Conservation (phyloP, 345 rosid genomes). For the Populus nigra region DNA sequence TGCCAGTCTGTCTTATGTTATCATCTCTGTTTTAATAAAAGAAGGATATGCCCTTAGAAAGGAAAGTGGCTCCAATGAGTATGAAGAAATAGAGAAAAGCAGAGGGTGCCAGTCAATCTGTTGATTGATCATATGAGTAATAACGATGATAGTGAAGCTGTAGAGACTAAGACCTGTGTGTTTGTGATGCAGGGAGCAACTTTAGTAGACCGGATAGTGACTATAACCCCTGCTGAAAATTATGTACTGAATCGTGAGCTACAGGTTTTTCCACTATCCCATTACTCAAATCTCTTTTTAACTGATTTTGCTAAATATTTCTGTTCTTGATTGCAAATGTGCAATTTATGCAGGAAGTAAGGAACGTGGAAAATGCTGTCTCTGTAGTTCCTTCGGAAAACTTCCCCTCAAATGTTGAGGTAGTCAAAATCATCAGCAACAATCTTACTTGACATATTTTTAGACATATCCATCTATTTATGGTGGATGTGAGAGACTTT, state of each 20-base stretch:
- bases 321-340: conserved; percentile 15
- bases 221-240: conserved; percentile 58
- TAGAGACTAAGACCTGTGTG: conserved; percentile 4
- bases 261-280: conserved; percentile 38
- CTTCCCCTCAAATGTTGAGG: conserved; percentile 44
- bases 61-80: neutral
- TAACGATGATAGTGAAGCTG: neutral
- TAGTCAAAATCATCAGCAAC: conserved; percentile 16
- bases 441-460: neutral
- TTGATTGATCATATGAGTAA: neutral
- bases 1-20: neutral
- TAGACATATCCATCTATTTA: neutral
- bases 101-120: too few relatives aligned
- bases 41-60: neutral
- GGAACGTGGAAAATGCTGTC: conserved; percentile 40
- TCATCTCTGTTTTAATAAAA: neutral
- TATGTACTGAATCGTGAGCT: conserved; percentile 50
- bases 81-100: too few relatives aligned
- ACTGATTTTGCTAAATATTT: conserved; percentile 10
- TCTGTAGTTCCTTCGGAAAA: conserved; percentile 36
- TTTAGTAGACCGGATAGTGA: conserved; percentile 76
- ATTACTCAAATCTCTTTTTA: conserved; percentile 11
- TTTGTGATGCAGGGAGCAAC: conserved; percentile 74
- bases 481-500: neutral
- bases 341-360: conserved; percentile 54